A percentile compares a stretch with the other conserved stretches of the same genome.
Conservation (phyloP, 2,329 filamentous ascomycete species). For the Lomentospora prolificans region DNA sequence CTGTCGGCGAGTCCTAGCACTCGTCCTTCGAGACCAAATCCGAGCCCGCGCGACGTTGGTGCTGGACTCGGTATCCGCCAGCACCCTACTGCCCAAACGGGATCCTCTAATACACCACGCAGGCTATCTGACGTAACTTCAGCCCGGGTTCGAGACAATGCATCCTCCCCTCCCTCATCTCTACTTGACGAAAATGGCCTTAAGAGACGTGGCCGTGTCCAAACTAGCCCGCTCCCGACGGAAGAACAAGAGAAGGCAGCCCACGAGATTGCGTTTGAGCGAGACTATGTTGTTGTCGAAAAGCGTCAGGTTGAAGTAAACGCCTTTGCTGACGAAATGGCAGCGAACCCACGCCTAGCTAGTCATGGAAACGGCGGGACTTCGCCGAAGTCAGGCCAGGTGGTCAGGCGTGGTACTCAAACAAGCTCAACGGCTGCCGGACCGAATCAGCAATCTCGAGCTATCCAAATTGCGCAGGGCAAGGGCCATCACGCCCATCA, state of each 20-base stretch:
- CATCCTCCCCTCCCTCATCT: constrained; percentile 14
- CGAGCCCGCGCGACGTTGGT: constrained; percentile 21
- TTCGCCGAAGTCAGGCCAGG: constrained; percentile 48
- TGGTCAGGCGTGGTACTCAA: constrained; percentile 68
- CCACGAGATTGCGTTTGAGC: constrained; percentile 80
- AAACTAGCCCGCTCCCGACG: constrained; percentile 25
- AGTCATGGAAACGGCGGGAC: constrained; percentile 13
- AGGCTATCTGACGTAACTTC: constrained; percentile 26
- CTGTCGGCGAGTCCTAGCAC: not conserved
- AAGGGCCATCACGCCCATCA: constrained; percentile 64
- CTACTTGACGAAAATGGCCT: constrained; percentile 24
- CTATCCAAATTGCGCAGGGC: constrained; percentile 63
- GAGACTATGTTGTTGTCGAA: constrained; percentile 93
- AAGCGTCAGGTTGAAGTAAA: constrained; percentile 95
- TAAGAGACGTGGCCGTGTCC: constrained; percentile 18
- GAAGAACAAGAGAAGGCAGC: constrained; percentile 60
- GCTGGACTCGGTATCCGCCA: constrained; percentile 45
- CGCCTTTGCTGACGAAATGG: constrained; percentile 89
- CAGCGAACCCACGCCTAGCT: constrained; percentile 60
- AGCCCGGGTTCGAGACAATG: not conserved
- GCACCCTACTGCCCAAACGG: constrained; percentile 21
- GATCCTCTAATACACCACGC: constrained; percentile 36
- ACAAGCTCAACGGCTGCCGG: constrained; percentile 56
- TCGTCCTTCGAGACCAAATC: not conserved
- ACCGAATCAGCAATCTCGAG: constrained; percentile 55